A percentile compares a stretch with the other conserved stretches of the same genome.
Conservation (phyloP, 2,329 filamentous ascomycete genomes). For the Pseudogymnoascus pannorum region DNA sequence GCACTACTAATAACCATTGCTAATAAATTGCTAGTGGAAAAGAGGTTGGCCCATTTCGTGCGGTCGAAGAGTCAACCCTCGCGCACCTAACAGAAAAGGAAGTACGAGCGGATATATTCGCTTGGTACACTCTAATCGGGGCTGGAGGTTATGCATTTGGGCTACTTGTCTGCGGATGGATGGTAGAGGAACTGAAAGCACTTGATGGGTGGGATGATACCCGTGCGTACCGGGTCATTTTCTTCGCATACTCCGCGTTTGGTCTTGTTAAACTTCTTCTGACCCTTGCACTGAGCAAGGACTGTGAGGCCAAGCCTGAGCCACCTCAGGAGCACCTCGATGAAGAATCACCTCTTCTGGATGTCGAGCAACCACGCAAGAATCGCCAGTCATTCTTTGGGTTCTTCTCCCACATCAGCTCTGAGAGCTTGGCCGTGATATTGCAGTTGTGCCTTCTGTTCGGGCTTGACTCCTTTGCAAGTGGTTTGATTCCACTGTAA, state of each 20-base stretch:
- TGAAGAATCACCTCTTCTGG: slow-evolving; percentile 25
- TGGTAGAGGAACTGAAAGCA: slow-evolving; percentile 42
- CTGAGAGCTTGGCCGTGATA: slow-evolving; percentile 46
- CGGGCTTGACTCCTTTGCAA: slow-evolving; percentile 61
- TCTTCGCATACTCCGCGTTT: slow-evolving; percentile 48
- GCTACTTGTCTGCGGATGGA: slow-evolving; percentile 52
- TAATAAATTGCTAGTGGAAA: slow-evolving; percentile 40
- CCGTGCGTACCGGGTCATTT: slow-evolving; percentile 47
- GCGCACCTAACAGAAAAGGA: slow-evolving; percentile 45
- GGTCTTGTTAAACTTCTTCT: slow-evolving; percentile 51
- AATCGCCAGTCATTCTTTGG: slow-evolving; percentile 15
- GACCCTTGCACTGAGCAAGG: slow-evolving; percentile 40
- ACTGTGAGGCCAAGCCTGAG: slow-evolving; percentile 30
- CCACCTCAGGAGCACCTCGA: slow-evolving; percentile 22
- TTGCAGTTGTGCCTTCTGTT: slow-evolving; percentile 60
- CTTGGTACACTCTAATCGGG: slow-evolving; percentile 54
- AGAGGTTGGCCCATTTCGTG: slow-evolving; percentile 56
- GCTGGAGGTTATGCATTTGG: slow-evolving; percentile 54
- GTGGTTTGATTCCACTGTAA: slow-evolving; percentile 59
- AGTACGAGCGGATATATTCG: slow-evolving; percentile 48
- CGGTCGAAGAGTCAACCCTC: slow-evolving; percentile 53
- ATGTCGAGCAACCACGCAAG: slow-evolving; percentile 17
- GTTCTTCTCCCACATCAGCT: slow-evolving; percentile 47
- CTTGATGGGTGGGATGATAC: slow-evolving; percentile 37
- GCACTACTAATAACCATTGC: slow-evolving; percentile 12